phyloP scores from a whole-genome alignment of 805 yeast genomes.

The Geotrichum ghanense region DNA sequence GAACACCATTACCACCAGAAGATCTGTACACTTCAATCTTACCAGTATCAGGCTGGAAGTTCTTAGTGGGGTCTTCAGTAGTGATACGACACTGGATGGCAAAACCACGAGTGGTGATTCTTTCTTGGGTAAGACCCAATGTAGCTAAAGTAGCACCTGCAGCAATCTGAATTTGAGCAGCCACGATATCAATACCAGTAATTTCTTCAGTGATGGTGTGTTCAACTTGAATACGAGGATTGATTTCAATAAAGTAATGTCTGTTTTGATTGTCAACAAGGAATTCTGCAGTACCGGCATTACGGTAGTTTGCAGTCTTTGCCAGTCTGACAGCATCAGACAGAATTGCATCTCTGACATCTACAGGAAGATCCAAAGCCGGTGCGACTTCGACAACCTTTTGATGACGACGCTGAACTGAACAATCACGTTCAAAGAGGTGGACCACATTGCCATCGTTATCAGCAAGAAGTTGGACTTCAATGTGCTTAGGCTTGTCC shows the following conservation, averaged over 20 bases:
- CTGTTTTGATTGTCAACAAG: slow-evolving; percentile 86
- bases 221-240: slow-evolving; percentile 97
- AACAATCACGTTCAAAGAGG: slow-evolving; percentile 94
- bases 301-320: slow-evolving; percentile 75
- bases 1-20: slow-evolving; percentile 98
- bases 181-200: slow-evolving; percentile 94
- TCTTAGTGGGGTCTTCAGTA: slow-evolving; percentile 93
- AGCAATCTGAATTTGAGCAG: slow-evolving; percentile 97
- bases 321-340: slow-evolving; percentile 93
- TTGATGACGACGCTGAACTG: slow-evolving; percentile 99
- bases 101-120: slow-evolving; percentile 90
- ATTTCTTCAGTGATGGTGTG: slow-evolving; percentile 98
- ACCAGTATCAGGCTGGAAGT: slow-evolving; percentile 98
- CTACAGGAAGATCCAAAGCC: slow-evolving; percentile 74
- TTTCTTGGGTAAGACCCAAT: slow-evolving; percentile 86
- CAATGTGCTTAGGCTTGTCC: slow-evolving; percentile 94
- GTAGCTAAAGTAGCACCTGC: slow-evolving; percentile 94
- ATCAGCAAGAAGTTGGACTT: slow-evolving; percentile 92
- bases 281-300: slow-evolving; percentile 98
- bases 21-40: slow-evolving; percentile 96
- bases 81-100: slow-evolving; percentile 99
- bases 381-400: slow-evolving; percentile 98
- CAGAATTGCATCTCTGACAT: slow-evolving; percentile 83
- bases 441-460: slow-evolving; percentile 90
- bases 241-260: slow-evolving; percentile 95